A percentile compares a stretch with the other conserved stretches of the same genome.
Conservation (phyloP, 1,139 yeast genomes). For the Kluyveromyces marxianus region DNA sequence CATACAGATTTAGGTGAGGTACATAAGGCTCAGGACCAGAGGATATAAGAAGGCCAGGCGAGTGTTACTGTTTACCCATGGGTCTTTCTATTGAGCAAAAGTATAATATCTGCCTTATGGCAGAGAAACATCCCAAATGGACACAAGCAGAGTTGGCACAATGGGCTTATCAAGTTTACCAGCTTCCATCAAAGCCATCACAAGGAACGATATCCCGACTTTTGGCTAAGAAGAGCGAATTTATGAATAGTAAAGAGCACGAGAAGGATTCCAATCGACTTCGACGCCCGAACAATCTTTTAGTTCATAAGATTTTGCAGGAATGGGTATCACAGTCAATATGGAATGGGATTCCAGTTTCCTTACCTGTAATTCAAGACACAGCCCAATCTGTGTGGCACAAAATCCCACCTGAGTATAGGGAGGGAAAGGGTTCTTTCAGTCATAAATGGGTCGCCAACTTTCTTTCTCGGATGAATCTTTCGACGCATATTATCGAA, state of each 20-base stretch:
- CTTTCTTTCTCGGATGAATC: conserved; percentile 47
- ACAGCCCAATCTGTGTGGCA: conserved; percentile 63
- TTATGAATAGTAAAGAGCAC: conserved; percentile 51
- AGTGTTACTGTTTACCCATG: conserved; percentile 1
- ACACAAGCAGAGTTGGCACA: conserved; percentile 59
- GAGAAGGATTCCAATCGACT: conserved; percentile 45
- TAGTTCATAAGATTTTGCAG: conserved; percentile 48
- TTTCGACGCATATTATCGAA: conserved; percentile 41
- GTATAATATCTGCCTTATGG: conserved; percentile 59
- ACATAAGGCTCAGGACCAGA: too few species aligned
- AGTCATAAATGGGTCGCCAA: conserved; percentile 60
- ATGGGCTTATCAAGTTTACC: conserved; percentile 55
- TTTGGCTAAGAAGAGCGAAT: conserved; percentile 49
- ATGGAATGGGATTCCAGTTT: conserved; percentile 61
- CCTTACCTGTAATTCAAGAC: conserved; percentile 55
- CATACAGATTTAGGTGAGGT: too few species aligned
- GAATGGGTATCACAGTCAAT: conserved; percentile 66
- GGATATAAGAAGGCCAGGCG: too few species aligned
- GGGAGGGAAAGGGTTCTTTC: conserved; percentile 59
- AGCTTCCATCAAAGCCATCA: conserved; percentile 48
- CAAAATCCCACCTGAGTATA: conserved; percentile 43
- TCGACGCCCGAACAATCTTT: conserved; percentile 49
- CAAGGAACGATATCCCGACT: conserved; percentile 63
- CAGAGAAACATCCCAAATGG: conserved; percentile 60
- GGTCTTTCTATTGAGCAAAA: conserved; percentile 44